phyloP scores from a whole-genome alignment of 73 alveolate species.

The Paramecium sonneborni region DNA sequence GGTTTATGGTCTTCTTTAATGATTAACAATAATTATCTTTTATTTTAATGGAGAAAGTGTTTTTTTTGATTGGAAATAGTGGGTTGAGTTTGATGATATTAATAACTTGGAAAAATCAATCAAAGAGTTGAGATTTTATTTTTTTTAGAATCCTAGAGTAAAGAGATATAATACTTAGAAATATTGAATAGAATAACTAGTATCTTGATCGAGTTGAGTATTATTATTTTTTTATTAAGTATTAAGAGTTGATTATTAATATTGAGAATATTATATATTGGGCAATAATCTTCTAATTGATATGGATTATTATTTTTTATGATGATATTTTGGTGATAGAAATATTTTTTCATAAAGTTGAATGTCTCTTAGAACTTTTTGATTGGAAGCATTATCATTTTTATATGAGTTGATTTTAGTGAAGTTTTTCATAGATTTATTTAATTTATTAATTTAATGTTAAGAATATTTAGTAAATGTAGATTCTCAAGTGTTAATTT shows the following conservation, averaged over 20 bases:
- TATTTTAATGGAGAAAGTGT: not conserved
- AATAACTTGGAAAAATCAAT: not conserved
- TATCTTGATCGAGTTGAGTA: not conserved
- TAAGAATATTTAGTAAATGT: slow-evolving; percentile 2
- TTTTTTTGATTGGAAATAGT: not conserved
- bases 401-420: not conserved
- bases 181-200: not conserved
- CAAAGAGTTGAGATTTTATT: not conserved
- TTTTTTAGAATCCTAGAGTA: not conserved
- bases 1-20: not conserved
- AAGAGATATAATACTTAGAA: not conserved
- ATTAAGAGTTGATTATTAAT: not conserved
- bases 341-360: not conserved
- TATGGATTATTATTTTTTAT: not conserved
- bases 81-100: not conserved
- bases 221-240: not conserved
- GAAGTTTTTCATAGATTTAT: not conserved
- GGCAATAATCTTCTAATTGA: not conserved
- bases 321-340: not conserved
- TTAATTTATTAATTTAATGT: not conserved
- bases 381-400: not conserved
- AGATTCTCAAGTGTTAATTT: not conserved
- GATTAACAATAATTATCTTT: not conserved
- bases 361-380: not conserved
- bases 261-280: not conserved